Percentiles rank a stretch among this genome's conserved stretches.
Evolutionary conservation across 2,329 filamentous ascomycete genomes (phyloP).

Genomic region (Emmonsia crescens): DNA sequence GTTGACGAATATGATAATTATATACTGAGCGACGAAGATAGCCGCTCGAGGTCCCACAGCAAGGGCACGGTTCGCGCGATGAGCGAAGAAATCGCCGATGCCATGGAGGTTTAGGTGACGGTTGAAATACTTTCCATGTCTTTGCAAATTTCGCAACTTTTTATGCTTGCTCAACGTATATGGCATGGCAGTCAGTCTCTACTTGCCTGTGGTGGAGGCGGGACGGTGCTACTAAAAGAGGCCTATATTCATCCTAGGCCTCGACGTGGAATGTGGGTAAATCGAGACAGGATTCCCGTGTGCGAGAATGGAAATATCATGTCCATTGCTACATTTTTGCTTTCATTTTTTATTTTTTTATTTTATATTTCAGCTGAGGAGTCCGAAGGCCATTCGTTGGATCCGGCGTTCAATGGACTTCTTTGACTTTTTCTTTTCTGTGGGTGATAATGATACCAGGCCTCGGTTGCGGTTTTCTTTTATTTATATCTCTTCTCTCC

Average conservation of each 20-base stretch:
- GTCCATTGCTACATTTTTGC: neutral
- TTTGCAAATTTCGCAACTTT: neutral
- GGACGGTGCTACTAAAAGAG: neutral
- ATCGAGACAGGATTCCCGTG: neutral
- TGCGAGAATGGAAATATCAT: neutral
- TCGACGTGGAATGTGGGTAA: neutral
- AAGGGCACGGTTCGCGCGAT: conserved; percentile 40
- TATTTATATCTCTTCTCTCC: neutral
- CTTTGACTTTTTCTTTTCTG: neutral
- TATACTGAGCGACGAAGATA: conserved; percentile 36
- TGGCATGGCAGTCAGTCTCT: neutral
- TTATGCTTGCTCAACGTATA: neutral
- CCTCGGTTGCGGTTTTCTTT: neutral
- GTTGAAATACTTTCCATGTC: neutral
- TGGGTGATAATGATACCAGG: conserved; percentile 3
- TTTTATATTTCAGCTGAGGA: neutral
- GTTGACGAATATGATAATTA: conserved; percentile 35
- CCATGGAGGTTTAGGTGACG: conserved; percentile 40
- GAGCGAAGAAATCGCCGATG: conserved; percentile 44
- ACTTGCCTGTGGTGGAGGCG: neutral
- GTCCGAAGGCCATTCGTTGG: neutral
- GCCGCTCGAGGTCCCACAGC: conserved; percentile 26
- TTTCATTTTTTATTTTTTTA: neutral
- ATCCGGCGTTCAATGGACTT: neutral
- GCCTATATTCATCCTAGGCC: neutral